phyloP scores from a whole-genome alignment of 768 basidiomycete genomes.

The Fibroporia radiculosa region DNA sequence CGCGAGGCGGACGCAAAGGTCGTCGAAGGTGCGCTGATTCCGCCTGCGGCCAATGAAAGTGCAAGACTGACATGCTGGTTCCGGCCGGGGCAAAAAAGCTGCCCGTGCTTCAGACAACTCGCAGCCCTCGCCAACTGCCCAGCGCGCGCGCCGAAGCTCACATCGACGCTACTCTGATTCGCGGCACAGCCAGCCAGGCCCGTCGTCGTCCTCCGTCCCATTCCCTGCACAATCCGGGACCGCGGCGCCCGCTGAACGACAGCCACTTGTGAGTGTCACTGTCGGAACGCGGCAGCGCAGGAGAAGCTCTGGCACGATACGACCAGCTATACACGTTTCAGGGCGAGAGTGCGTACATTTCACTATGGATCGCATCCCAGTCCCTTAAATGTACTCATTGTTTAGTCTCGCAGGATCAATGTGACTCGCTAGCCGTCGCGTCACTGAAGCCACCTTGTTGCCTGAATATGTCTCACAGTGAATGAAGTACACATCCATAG shows the following conservation, averaged over 20 bases:
- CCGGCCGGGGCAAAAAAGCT: constrained; percentile 5
- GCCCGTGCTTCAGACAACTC: constrained; percentile 12
- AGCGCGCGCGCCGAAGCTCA: no score
- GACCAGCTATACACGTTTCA: constrained; percentile 21
- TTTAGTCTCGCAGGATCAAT: constrained; percentile 1
- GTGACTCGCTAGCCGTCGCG: constrained; percentile 1
- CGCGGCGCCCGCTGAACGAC: constrained; percentile 3
- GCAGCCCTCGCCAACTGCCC: not conserved
- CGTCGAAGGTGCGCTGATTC: constrained; percentile 44
- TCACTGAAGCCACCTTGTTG: no score
- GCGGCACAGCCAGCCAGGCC: not conserved
- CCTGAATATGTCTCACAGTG: no score
- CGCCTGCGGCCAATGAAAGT: not conserved
- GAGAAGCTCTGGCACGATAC: constrained; percentile 16
- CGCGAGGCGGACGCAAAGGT: constrained; percentile 67
- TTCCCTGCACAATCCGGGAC: constrained; percentile 1
- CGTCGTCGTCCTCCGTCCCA: not conserved
- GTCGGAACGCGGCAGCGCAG: constrained; percentile 16
- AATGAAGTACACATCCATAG: no score
- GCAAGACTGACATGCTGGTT: not conserved
- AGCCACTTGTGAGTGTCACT: constrained; percentile 19
- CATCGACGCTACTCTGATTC: not conserved
- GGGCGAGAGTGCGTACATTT: constrained; percentile 17
- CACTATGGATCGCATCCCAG: not conserved
- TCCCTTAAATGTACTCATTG: not conserved